Evolutionary conservation across 2,329 filamentous ascomycete species (phyloP).

Genomic region (Beauveria asiatica): DNA sequence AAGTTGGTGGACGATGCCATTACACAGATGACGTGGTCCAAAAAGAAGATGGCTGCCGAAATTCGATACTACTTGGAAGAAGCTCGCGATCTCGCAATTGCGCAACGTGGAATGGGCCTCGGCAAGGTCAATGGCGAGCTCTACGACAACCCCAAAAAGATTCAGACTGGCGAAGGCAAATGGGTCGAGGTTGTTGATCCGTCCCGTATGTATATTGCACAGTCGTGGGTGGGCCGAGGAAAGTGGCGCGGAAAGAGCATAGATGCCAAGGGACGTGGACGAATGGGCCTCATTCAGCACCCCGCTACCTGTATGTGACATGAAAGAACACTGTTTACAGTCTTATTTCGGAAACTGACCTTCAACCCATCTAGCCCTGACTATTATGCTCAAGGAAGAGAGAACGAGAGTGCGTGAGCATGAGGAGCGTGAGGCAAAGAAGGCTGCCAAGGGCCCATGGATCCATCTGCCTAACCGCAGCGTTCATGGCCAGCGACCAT

Average conservation of each 20-base stretch:
- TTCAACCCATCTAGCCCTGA: constrained; percentile 48
- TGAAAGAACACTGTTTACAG: background rate
- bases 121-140: constrained; percentile 33
- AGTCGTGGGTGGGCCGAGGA: constrained; percentile 86
- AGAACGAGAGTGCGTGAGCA: constrained; percentile 76
- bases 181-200: constrained; percentile 63
- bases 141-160: constrained; percentile 37
- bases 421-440: constrained; percentile 68
- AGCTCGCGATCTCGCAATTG: constrained; percentile 73
- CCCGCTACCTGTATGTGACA: constrained; percentile 63
- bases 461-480: constrained; percentile 79
- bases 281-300: constrained; percentile 57
- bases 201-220: constrained; percentile 78
- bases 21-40: constrained; percentile 87
- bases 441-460: constrained; percentile 71
- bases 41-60: constrained; percentile 83
- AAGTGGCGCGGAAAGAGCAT: constrained; percentile 46
- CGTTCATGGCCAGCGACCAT: constrained; percentile 75
- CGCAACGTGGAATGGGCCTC: constrained; percentile 77
- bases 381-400: constrained; percentile 85
- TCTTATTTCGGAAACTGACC: constrained; percentile 13
- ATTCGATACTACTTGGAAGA: constrained; percentile 71
- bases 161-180: constrained; percentile 67
- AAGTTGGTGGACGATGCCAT: constrained; percentile 94
- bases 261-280: constrained; percentile 70